A percentile compares a stretch with the other conserved stretches of the same genome.
Conservation (phyloP, 2,329 filamentous ascomycete genomes). For the Fusarium sp. region DNA sequence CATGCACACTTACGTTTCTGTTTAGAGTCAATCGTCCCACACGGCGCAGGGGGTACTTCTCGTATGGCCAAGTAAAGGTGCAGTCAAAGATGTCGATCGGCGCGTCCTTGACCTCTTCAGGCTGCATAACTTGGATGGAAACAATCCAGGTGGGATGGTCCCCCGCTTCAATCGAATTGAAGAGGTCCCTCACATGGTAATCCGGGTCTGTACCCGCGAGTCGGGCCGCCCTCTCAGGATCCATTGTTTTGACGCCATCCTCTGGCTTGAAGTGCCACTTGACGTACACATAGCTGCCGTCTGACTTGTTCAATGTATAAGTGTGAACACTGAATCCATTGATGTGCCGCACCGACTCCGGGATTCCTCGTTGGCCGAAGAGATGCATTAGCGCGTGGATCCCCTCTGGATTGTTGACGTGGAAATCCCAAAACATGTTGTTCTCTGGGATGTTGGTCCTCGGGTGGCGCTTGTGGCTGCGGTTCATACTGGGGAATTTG, state of each 20-base stretch:
- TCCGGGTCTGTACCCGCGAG: constrained; percentile 63
- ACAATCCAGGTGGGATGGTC: constrained; percentile 73
- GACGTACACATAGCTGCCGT: constrained; percentile 62
- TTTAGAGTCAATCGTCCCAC: constrained; percentile 74
- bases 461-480: constrained; percentile 59
- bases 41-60: constrained; percentile 68
- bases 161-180: constrained; percentile 65
- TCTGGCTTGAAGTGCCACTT: constrained; percentile 63
- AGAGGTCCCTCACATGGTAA: constrained; percentile 54
- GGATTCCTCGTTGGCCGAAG: constrained; percentile 62
- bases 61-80: constrained; percentile 76
- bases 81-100: constrained; percentile 75
- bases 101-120: constrained; percentile 70
- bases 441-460: constrained; percentile 56
- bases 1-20: constrained; percentile 58
- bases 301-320: constrained; percentile 56
- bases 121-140: constrained; percentile 72
- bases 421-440: constrained; percentile 55
- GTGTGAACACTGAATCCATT: constrained; percentile 63
- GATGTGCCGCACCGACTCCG: constrained; percentile 58
- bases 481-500: constrained; percentile 60
- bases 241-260: constrained; percentile 58
- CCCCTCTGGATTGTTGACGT: constrained; percentile 52
- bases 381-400: constrained; percentile 64
- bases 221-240: constrained; percentile 51